Evolutionary conservation across 768 basidiomycete species (phyloP).

Genomic region (Heimioporus sp.): DNA sequence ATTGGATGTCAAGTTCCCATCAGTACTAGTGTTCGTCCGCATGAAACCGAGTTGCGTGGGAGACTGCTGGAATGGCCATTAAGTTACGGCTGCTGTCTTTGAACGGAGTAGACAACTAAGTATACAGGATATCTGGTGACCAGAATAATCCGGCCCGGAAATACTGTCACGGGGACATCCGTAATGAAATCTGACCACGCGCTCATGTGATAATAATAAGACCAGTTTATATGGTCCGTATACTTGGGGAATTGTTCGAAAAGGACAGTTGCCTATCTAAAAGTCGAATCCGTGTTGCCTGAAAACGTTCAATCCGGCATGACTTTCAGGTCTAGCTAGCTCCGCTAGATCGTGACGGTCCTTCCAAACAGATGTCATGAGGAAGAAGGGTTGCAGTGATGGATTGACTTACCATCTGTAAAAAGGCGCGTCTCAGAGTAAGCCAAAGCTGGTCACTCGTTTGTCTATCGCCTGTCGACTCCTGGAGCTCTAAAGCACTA

Average conservation of each 20-base stretch:
- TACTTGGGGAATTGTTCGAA: not conserved
- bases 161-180: too few relatives aligned
- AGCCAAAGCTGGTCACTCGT: slow-evolving; percentile 88
- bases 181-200: not conserved
- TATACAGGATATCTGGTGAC: too few relatives aligned
- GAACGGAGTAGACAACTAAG: too few relatives aligned
- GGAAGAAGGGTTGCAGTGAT: not conserved
- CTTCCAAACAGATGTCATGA: slow-evolving; percentile 36
- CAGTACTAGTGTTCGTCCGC: too few relatives aligned
- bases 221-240: not conserved
- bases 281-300: slow-evolving; percentile 89
- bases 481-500: slow-evolving; percentile 78
- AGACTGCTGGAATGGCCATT: too few relatives aligned
- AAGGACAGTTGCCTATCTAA: slow-evolving; percentile 33
- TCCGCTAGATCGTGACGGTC: slow-evolving; percentile 82
- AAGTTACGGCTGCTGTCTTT: too few relatives aligned
- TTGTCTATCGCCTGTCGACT: slow-evolving; percentile 57
- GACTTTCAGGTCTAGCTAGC: slow-evolving; percentile 59
- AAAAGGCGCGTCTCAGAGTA: slow-evolving; percentile 79
- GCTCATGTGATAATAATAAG: too few relatives aligned
- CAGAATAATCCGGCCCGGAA: too few relatives aligned
- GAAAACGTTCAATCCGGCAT: slow-evolving; percentile 68
- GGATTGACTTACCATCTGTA: slow-evolving; percentile 60
- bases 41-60: too few relatives aligned
- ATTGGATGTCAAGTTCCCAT: too few relatives aligned